Base-by-base conservation (phyloP, 768 basidiomycete genomes). In the Psilocybe subaeruginosa region DNA sequence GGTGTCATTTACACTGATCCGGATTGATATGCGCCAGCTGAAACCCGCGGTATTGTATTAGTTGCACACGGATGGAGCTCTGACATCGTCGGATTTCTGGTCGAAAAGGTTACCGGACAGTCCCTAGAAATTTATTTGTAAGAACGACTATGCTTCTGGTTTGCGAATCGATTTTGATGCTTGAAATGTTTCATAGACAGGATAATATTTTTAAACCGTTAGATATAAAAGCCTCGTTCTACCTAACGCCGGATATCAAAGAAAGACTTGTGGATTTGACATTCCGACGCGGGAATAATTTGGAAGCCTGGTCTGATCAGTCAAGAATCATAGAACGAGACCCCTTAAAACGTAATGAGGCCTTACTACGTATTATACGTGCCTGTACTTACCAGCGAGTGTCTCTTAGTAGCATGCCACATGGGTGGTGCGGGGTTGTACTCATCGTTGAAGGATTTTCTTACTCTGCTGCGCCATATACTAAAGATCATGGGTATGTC, bases 11-110 rank as follows among this genome's bases (percentile, higher is more conserved):
- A 35, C 14, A 16, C 14, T 43, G 11, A 43, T n/a, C 41, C 6
- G 41, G 41, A 16, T 12, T 14, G 35, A 33, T 54, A 19, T 56
- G 33, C 33, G 17, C 46, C 33, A 52, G 16, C 5, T 29, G 30
- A 52, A 12, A 35, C 33, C 11, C 6, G 7, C 7, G 33, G 33
- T 35, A 35, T 11, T 27, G 23, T 30, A 39, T 8, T 29, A 74
- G 74, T 74, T 48, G 58, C 61, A 1, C 76, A 76, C 58, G 75
- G 75, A 9, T 72, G 56, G 59, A 75, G 70, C 46, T 66, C 68
- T 31, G 75, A 76, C 56, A 62, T 68, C 11, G 64, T 74, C 19
- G 76, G 74, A 1, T 73, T 75, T 45, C 59, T 76, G 19, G 64
- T 77, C n/a, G 73, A 76, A 57, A 71, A 70, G 54, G 43, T 73